Evolutionary conservation across 805 yeast species (phyloP).

Genomic region (Metschnikowia henanensis): DNA sequence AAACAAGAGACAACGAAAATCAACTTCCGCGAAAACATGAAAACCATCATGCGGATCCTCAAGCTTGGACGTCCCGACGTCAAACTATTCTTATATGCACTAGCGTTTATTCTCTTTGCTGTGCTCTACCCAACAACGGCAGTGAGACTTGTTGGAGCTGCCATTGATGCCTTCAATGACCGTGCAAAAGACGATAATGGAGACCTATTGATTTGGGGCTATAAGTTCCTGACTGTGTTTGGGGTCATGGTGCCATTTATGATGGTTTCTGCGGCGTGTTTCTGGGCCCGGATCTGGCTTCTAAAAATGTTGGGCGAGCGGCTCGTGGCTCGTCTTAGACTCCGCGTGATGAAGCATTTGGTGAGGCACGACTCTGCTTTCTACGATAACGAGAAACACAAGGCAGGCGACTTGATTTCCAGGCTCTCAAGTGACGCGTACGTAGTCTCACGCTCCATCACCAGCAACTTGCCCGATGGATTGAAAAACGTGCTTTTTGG

Average conservation of each 20-base stretch:
- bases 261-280: constrained; percentile 42
- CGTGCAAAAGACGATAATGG: constrained; percentile 38
- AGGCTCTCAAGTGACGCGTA: constrained; percentile 46
- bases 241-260: constrained; percentile 45
- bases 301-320: constrained; percentile 41
- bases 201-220: constrained; percentile 44
- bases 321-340: constrained; percentile 42
- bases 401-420: constrained; percentile 47
- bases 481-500: constrained; percentile 44
- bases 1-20: constrained; percentile 24
- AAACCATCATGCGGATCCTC: constrained; percentile 39
- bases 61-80: constrained; percentile 41
- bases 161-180: constrained; percentile 42
- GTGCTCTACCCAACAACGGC: constrained; percentile 45
- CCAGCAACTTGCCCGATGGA: constrained; percentile 46
- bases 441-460: constrained; percentile 44
- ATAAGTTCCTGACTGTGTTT: constrained; percentile 41
- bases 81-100: constrained; percentile 36
- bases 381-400: constrained; percentile 44
- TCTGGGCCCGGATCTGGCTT: constrained; percentile 49
- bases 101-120: constrained; percentile 43
- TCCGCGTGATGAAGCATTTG: constrained; percentile 42
- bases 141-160: constrained; percentile 43
- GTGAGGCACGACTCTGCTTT: constrained; percentile 43
- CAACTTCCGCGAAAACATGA: constrained; percentile 33